Evolutionary conservation across 176 grass and related monocot genomes (phyloP).

Genomic region (Chloris gayana): DNA sequence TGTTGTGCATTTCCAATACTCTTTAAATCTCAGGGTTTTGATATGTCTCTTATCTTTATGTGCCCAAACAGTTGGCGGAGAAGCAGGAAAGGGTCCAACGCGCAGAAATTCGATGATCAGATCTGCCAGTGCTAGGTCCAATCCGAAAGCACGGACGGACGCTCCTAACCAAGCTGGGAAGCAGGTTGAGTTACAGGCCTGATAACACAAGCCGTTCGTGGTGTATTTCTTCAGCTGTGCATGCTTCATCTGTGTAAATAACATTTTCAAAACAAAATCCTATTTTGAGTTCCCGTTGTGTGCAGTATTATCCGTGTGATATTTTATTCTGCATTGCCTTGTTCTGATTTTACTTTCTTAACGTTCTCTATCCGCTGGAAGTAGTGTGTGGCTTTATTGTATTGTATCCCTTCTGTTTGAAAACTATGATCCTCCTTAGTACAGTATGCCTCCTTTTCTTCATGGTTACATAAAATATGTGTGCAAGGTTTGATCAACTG

Average conservation of each 20-base stretch:
- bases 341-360: conserved; percentile 7
- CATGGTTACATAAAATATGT: not conserved
- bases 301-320: conserved; percentile 10
- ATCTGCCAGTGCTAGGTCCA: conserved; percentile 19
- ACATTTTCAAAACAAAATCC: not conserved
- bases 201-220: conserved; percentile 29
- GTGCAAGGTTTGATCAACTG: conserved; percentile 2
- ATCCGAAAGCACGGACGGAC: conserved; percentile 13
- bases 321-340: not conserved
- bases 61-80: conserved; percentile 30
- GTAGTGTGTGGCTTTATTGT: conserved; percentile 18
- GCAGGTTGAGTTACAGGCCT: conserved; percentile 33
- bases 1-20: conserved; percentile 32
- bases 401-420: too few species aligned
- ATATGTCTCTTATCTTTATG: conserved; percentile 6
- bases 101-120: conserved; percentile 24
- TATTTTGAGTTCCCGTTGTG: conserved; percentile 18
- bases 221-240: conserved; percentile 29
- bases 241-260: conserved; percentile 40
- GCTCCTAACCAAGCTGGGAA: conserved; percentile 35
- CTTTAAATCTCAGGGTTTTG: not conserved
- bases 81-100: conserved; percentile 30
- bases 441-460: not conserved
- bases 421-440: not conserved
- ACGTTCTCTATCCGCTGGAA: conserved; percentile 27